phyloP scores from a whole-genome alignment of 2,329 filamentous ascomycete genomes.

The Zopfia rhizophila region DNA sequence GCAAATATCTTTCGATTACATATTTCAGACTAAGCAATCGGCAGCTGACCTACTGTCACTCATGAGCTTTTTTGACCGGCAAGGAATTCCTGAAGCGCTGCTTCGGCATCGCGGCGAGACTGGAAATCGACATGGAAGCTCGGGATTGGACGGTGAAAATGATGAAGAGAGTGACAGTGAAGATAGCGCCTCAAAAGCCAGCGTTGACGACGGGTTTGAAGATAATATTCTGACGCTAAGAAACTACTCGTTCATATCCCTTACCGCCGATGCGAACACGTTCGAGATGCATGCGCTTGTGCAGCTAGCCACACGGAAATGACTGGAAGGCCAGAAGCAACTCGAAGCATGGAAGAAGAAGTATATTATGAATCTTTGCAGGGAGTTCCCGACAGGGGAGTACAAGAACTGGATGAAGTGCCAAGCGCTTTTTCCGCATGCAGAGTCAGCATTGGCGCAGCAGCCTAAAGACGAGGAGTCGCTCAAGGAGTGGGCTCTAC shows the following conservation, averaged over 20 bases:
- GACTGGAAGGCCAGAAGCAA: constrained; percentile 24
- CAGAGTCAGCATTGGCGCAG: constrained; percentile 15
- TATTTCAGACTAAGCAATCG: constrained; percentile 33
- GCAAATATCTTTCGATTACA: constrained; percentile 36
- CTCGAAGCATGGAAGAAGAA: constrained; percentile 40
- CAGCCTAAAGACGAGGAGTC: constrained; percentile 3
- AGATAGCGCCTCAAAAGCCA: constrained; percentile 20
- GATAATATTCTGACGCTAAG: constrained; percentile 48
- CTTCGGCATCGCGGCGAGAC: constrained; percentile 5
- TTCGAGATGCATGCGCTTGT: constrained; percentile 59
- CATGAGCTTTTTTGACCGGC: constrained; percentile 25
- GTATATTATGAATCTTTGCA: constrained; percentile 39
- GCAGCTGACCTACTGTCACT: constrained; percentile 27
- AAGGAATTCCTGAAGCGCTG: constrained; percentile 19
- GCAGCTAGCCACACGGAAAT: constrained; percentile 43
- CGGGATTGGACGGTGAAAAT: constrained; percentile 7
- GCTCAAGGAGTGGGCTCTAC: not conserved
- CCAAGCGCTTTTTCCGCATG: constrained; percentile 45
- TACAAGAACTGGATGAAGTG: constrained; percentile 47
- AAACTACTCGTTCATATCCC: constrained; percentile 51
- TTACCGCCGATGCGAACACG: constrained; percentile 23
- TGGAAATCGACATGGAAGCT: not conserved
- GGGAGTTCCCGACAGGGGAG: constrained; percentile 37
- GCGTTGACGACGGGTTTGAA: constrained; percentile 24
- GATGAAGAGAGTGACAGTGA: not conserved